phyloP scores from a whole-genome alignment of 768 basidiomycete genomes.

The Termitomyces sp. region DNA sequence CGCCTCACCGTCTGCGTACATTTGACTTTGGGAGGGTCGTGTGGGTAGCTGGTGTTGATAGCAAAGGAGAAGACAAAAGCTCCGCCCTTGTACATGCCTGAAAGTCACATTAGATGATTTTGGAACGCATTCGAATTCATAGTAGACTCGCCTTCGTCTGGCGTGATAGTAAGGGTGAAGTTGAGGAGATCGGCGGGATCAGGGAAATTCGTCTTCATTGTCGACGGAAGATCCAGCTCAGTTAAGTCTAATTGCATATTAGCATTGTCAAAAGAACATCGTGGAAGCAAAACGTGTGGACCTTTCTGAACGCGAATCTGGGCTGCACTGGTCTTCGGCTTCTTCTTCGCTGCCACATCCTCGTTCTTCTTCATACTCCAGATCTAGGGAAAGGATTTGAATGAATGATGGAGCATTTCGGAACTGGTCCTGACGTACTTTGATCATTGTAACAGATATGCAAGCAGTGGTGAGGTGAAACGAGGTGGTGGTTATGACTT shows the following conservation, averaged over 20 bases:
- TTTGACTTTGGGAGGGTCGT: conserved; percentile 98
- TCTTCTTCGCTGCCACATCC: conserved; percentile 95
- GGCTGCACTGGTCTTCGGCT: conserved; percentile 97
- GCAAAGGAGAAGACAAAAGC: conserved; percentile 89
- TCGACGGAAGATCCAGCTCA: conserved; percentile 90
- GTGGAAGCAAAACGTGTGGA: conserved; percentile 24
- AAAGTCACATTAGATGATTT: background rate
- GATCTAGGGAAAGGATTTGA: conserved; percentile 51
- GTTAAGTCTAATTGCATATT: conserved; percentile 68
- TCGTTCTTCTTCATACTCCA: conserved; percentile 99
- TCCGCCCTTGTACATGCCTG: conserved; percentile 98
- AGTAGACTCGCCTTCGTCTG: conserved; percentile 78
- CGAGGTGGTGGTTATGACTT: conserved; percentile 23
- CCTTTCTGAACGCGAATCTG: conserved; percentile 99
- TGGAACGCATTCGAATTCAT: background rate
- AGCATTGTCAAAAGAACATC: background rate
- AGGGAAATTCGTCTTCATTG: conserved; percentile 94
- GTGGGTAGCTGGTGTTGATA: conserved; percentile 98
- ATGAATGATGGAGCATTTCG: conserved; percentile 3
- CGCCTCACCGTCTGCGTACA: conserved; percentile 82
- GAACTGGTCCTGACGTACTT: conserved; percentile 22
- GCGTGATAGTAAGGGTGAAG: conserved; percentile 91
- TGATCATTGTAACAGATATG: conserved; percentile 36
- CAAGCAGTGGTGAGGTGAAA: conserved; percentile 21
- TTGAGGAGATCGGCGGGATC: conserved; percentile 94